Conservation (phyloP, 306 rosid species). For the Clitoria ternatea region DNA sequence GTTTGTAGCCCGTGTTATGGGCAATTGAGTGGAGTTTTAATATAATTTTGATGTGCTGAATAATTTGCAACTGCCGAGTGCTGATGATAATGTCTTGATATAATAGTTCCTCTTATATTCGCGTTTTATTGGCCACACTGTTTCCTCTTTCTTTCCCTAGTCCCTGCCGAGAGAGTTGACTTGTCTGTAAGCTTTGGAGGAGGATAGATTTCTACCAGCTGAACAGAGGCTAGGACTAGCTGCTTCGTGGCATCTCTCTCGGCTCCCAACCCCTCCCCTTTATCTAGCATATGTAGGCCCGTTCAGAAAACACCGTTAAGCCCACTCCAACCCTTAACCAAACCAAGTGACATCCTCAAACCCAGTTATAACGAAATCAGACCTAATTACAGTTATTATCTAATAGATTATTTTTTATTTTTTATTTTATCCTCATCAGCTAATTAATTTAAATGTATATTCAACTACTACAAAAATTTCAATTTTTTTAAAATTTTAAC, state of each 20-base stretch:
- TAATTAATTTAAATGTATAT: too few relatives aligned
- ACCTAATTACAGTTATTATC: too few relatives aligned
- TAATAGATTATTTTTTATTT: too few relatives aligned
- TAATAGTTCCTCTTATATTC: neutral
- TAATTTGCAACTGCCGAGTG: constrained; percentile 36
- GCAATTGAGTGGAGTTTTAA: constrained; percentile 22
- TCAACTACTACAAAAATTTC: too few relatives aligned
- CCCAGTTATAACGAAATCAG: too few relatives aligned
- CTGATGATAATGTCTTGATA: neutral
- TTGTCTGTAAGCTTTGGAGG: neutral
- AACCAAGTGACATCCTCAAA: too few relatives aligned
- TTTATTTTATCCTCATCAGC: too few relatives aligned
- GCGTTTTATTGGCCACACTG: neutral
- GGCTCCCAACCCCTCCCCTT: too few relatives aligned
- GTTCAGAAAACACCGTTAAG: too few relatives aligned
- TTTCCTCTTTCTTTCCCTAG: neutral
- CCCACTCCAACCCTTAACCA: too few relatives aligned
- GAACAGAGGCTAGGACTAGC: neutral
- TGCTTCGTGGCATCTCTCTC: neutral
- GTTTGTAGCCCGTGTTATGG: constrained; percentile 26
- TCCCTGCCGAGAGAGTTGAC: neutral
- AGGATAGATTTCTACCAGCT: constrained; percentile 14
- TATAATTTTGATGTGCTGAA: constrained; percentile 44
- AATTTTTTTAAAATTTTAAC: too few relatives aligned
- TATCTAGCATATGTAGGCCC: too few relatives aligned